A percentile compares a stretch with the other conserved stretches of the same genome.
Evolutionary conservation across 768 basidiomycete genomes (phyloP).

Genomic region (Podaxis sp.): DNA sequence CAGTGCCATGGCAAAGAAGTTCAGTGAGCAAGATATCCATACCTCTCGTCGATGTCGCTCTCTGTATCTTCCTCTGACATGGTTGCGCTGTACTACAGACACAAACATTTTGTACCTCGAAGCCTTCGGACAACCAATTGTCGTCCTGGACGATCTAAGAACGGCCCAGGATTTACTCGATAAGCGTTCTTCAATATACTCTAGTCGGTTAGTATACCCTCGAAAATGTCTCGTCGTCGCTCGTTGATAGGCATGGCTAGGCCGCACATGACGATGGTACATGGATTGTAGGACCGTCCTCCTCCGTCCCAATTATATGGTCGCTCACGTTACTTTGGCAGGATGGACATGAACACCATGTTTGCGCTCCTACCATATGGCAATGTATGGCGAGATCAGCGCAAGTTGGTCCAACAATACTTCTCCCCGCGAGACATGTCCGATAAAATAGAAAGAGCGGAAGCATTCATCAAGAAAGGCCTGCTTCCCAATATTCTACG

Average conservation of each 20-base stretch:
- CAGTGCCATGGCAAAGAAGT: not conserved
- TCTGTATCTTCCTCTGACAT: not conserved
- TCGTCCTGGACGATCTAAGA: not conserved
- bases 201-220: not conserved
- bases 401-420: conserved; percentile 3
- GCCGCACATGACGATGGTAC: not conserved
- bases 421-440: conserved; percentile 2
- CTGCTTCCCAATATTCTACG: not conserved
- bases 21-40: not conserved
- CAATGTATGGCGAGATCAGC: conserved; percentile 8
- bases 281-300: not conserved
- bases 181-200: not conserved
- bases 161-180: not conserved
- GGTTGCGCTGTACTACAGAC: not conserved
- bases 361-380: not conserved
- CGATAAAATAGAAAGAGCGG: not conserved
- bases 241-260: not conserved
- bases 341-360: not conserved
- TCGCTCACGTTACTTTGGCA: not conserved
- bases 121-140: not conserved
- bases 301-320: not conserved
- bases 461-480: not conserved
- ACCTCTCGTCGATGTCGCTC: not conserved
- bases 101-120: not conserved
- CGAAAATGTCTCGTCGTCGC: not conserved